Evolutionary conservation across 139 green algal genomes (phyloP).

Genomic region (Chlorella sorokiniana): DNA sequence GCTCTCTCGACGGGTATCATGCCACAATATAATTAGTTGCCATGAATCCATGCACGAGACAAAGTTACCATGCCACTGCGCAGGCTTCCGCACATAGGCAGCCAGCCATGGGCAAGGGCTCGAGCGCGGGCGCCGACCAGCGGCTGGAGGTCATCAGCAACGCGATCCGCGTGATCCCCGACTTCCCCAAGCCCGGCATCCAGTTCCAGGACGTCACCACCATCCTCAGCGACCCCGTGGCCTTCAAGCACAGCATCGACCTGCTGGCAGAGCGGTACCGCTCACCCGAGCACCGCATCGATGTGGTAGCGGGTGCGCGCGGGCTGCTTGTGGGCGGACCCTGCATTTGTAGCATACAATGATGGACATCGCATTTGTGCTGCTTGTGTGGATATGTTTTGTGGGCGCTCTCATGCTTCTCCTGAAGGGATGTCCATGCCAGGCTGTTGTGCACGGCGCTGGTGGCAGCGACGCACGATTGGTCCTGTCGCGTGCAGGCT

Average conservation of each 20-base stretch:
- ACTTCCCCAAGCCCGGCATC: slow-evolving; percentile 93
- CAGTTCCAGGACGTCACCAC: slow-evolving; percentile 97
- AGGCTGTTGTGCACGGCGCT: too few relatives aligned
- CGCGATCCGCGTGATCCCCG: slow-evolving; percentile 73
- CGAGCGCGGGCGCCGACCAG: neutral
- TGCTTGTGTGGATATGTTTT: too few relatives aligned
- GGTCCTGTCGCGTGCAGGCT: slow-evolving; percentile 66
- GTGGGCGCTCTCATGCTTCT: too few relatives aligned
- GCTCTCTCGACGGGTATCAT: too few relatives aligned
- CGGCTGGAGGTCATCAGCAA: slow-evolving; percentile 32
- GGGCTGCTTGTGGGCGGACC: neutral
- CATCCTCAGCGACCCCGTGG: slow-evolving; percentile 84
- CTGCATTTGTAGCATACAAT: neutral
- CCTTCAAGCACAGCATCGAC: slow-evolving; percentile 87
- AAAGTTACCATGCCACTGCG: too few relatives aligned
- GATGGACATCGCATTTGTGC: neutral
- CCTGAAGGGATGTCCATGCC: too few relatives aligned
- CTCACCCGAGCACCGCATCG: slow-evolving; percentile 72
- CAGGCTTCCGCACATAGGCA: neutral
- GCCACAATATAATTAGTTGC: too few relatives aligned
- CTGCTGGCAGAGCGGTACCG: slow-evolving; percentile 82
- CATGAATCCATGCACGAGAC: too few relatives aligned
- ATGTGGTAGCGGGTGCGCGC: slow-evolving; percentile 81
- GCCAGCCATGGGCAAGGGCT: neutral
- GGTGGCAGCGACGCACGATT: neutral